These are phyloP conservation scores for Petunia hybrid DNA, from an alignment of 305 asterid genomes.

Conservation along the genomic window DNA sequence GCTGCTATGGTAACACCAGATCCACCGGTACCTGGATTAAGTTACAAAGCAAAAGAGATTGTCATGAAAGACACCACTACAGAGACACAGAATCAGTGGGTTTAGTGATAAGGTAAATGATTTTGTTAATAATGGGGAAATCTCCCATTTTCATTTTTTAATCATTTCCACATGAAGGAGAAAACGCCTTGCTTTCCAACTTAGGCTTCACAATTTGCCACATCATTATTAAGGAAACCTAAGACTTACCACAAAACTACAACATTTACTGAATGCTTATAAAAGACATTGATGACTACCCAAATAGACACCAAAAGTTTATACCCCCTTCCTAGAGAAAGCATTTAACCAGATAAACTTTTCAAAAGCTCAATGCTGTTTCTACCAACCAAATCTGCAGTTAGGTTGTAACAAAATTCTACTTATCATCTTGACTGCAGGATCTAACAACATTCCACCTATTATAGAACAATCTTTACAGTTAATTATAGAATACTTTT, in stretches of 20 bases:
- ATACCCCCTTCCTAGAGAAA: too few relatives aligned
- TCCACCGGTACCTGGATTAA: slow-evolving; percentile 62
- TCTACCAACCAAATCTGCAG: too few relatives aligned
- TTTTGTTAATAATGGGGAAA: too few relatives aligned
- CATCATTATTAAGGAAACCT: background rate
- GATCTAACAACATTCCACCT: background rate
- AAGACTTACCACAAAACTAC: background rate
- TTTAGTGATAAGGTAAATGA: too few relatives aligned
- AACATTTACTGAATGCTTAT: background rate
- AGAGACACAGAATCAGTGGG: background rate
- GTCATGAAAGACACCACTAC: background rate
- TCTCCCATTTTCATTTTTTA: too few relatives aligned
- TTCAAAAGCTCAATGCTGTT: too few relatives aligned
- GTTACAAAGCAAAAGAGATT: slow-evolving; percentile 17
- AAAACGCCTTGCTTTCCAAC: background rate
- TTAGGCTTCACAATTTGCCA: background rate
- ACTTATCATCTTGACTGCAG: background rate
- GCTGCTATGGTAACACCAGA: slow-evolving; percentile 54
- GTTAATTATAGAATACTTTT: background rate
- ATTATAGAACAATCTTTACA: too few relatives aligned
- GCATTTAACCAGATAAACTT: too few relatives aligned
- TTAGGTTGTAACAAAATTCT: too few relatives aligned
- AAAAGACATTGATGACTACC: background rate
- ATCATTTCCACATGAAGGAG: background rate
- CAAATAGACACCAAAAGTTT: background rate